Evolutionary conservation across 805 yeast species (phyloP).

Genomic region (Pichia nanzhaoensis): DNA sequence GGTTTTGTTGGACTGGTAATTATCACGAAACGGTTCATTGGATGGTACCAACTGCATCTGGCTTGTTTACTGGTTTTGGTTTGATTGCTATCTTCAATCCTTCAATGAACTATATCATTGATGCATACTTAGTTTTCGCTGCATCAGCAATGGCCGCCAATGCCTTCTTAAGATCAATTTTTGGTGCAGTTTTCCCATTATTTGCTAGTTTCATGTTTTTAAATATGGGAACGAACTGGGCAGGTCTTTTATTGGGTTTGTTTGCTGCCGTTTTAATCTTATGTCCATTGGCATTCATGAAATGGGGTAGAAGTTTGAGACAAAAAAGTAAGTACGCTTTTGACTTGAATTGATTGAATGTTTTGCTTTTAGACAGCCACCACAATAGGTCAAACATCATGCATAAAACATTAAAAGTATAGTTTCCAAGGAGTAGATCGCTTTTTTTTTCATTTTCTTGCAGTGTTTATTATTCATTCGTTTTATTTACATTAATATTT

Average conservation of each 20-base stretch:
- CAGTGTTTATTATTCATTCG: too few relatives aligned
- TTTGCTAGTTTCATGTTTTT: constrained; percentile 68
- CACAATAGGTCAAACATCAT: too few relatives aligned
- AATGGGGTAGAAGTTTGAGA: constrained; percentile 53
- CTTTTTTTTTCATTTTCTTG: too few relatives aligned
- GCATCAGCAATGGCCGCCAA: constrained; percentile 77
- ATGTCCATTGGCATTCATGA: constrained; percentile 61
- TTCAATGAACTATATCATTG: constrained; percentile 65
- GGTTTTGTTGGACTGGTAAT: constrained; percentile 87
- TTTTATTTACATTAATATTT: too few relatives aligned
- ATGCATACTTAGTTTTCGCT: constrained; percentile 60
- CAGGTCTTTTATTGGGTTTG: constrained; percentile 64
- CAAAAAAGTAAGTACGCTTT: constrained; percentile 50
- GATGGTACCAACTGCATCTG: constrained; percentile 71
- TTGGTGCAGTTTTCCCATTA: constrained; percentile 49
- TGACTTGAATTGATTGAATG: constrained; percentile 12
- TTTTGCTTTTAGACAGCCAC: too few relatives aligned
- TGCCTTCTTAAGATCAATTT: constrained; percentile 59
- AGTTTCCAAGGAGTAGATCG: too few relatives aligned
- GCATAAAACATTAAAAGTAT: too few relatives aligned
- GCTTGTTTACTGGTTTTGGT: constrained; percentile 61
- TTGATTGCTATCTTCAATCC: constrained; percentile 62
- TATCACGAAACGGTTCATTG: constrained; percentile 67
- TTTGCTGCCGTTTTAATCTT: constrained; percentile 52
- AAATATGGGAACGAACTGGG: constrained; percentile 69